These are phyloP conservation scores for Exobasidium cylindrosporum DNA, from an alignment of 1,284 basidiomycete species.

Conservation along the genomic window DNA sequence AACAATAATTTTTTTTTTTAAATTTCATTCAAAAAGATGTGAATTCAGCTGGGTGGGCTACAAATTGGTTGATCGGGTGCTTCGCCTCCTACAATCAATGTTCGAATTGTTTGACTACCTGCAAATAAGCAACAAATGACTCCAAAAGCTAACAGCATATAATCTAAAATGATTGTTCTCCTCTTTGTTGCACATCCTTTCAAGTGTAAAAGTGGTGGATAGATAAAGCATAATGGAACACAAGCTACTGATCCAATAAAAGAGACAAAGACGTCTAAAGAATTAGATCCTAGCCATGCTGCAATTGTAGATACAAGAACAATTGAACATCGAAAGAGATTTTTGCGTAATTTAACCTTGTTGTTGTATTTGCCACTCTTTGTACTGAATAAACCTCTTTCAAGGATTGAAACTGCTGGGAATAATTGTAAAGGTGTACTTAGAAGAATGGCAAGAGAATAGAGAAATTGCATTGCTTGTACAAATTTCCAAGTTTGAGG, in stretches of 20 bases:
- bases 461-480: constrained; percentile 68
- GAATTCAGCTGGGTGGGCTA: constrained; percentile 14
- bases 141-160: constrained; percentile 78
- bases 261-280: constrained; percentile 95
- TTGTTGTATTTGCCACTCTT: constrained; percentile 66
- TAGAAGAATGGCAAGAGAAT: constrained; percentile 76
- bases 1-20: too few species aligned
- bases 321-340: constrained; percentile 74
- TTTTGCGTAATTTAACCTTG: constrained; percentile 77
- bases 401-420: constrained; percentile 93
- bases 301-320: constrained; percentile 74
- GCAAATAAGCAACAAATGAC: constrained; percentile 79
- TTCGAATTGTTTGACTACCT: constrained; percentile 68
- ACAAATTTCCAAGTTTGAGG: constrained; percentile 81
- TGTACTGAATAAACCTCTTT: constrained; percentile 83
- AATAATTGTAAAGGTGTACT: constrained; percentile 87
- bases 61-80: constrained; percentile 16
- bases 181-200: constrained; percentile 76
- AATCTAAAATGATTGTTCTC: constrained; percentile 71
- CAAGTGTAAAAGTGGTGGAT: constrained; percentile 90
- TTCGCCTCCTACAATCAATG: constrained; percentile 15
- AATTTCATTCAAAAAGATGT: too few species aligned
- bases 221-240: constrained; percentile 85
- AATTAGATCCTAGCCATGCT: constrained; percentile 79
- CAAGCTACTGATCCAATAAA: constrained; percentile 92